Evolutionary conservation across 495 filamentous ascomycete genomes (phyloP), one percentile per base, ranked within the genome.

Genomic region (Penicillium cataractarum): DNA sequence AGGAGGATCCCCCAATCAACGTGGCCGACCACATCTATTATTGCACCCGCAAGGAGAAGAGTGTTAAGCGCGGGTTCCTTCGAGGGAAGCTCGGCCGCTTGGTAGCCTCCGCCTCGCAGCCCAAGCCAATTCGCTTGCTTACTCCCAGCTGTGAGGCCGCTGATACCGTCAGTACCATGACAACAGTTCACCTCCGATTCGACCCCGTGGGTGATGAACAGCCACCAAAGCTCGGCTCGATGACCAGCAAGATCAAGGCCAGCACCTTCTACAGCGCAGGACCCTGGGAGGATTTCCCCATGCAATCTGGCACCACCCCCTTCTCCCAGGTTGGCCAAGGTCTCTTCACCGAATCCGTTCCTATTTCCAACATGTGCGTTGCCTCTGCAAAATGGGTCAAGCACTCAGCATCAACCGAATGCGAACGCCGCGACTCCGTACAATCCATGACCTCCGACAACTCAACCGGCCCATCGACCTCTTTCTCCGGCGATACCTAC

Each of bases 1-100:
- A 84, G 15, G 96, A 96, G 74, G 85, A 89, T 42, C 89, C 95
- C 7, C 94, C 95, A 0, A 76, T 97, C 55, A 87, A 82, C 61
- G 73, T 90, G 24, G 78, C 80, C 24, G 79, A 81, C 22, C 75
- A 83, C 15, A 70, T 79, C n/a, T 78, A 88, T 49, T 96, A 93
- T 71, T 78, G 78, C 37, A 81, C 91, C 57, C 83, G 86, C 32
- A 87, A 86, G 73, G 88, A 92, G 67, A 97, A 96, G 79, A 80
- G 80, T 12, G 76, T 98, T 37, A 87, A 84, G 61, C 92, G 90
- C 61, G 91, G 90, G 13, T 73, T 95, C n/a, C 82, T 98, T 65
- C 86, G 90, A 22, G 81, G 87, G 22, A 94, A 89, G 69, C 75
- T 92, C 1, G 95, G 95, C 27, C 83, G 83, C 0, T 64, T 97